Base-by-base conservation (phyloP, 345 rosid genomes). In the Acer saccharum region DNA sequence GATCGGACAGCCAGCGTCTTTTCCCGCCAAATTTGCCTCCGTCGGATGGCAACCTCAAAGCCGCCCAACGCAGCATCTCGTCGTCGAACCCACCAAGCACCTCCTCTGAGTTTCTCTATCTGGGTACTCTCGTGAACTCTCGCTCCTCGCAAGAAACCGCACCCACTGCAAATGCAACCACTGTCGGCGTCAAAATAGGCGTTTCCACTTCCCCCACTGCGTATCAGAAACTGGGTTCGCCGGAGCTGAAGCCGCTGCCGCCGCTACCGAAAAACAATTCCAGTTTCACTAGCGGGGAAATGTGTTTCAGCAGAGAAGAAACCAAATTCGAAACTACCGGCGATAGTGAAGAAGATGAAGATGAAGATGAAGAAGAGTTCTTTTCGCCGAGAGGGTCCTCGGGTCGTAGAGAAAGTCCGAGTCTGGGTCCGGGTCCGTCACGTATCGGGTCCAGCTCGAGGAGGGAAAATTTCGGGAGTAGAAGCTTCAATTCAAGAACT, bases 191-290 rank as follows among this genome's bases (percentile, higher is more conserved):
- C 10, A 90, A 81, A 66, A 83, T 89, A 7, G 87, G 93, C 58
- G 86, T 84, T 13, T 74, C 91, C 1, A 52, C 87, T 17, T 68
- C 90, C 70, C 75, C 87, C 0, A 50, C 82, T 0, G 76, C 81
- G 72, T 89, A 89, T 77, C 88, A 76, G 58, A 94, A 92, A 55
- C 81, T 91, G 3, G 97, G 91, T 58, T 94, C 99, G 1, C 99
- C 99, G 4, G 98, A 96, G 89, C 91, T 96, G 63, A 92, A 80
- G 54, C 99, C 98, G 10, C 85, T 97, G 41, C 98, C 98, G n/a
- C 97, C 98, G 25, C 84, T 93, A 64, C 99, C 97, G 8, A 86
- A 87, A 63, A 67, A 81, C 60, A 86, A 81, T 12, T 25, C 78
- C 25, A 25, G 77, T 58, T 86, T 61, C 80, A 80, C 86, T 61